Evolutionary conservation across 225 moss, liverwort and hornwort genomes (phyloP).

Genomic region (Climacium dendroides): DNA sequence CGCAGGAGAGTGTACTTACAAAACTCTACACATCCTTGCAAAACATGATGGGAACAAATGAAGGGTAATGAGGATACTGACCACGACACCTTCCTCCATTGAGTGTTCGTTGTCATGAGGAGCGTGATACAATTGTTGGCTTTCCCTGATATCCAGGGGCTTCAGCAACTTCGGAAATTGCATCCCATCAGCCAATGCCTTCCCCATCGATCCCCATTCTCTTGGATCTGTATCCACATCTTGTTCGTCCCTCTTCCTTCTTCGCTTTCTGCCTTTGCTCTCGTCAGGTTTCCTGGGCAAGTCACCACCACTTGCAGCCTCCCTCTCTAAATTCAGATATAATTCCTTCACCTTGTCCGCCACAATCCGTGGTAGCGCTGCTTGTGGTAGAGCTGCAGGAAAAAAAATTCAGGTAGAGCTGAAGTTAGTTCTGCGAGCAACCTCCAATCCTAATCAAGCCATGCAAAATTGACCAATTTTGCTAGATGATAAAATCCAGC

Average conservation of each 20-base stretch:
- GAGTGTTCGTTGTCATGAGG: slow-evolving; percentile 42
- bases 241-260: slow-evolving; percentile 41
- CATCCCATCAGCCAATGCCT: slow-evolving; percentile 43
- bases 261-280: slow-evolving; percentile 45
- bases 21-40: not conserved
- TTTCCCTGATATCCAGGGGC: slow-evolving; percentile 34
- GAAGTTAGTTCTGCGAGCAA: not conserved
- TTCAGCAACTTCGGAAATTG: slow-evolving; percentile 44
- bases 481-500: not conserved
- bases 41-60: not conserved
- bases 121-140: slow-evolving; percentile 33
- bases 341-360: slow-evolving; percentile 47
- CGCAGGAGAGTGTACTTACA: not conserved
- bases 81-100: slow-evolving; percentile 44
- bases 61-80: slow-evolving; percentile 1
- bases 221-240: slow-evolving; percentile 29
- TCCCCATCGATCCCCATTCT: slow-evolving; percentile 48
- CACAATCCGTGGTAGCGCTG: slow-evolving; percentile 29
- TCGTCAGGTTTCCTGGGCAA: slow-evolving; percentile 38
- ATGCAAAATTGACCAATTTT: not conserved
- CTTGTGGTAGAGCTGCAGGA: slow-evolving; percentile 36
- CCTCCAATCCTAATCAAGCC: not conserved
- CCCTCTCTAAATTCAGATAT: slow-evolving; percentile 40
- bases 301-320: slow-evolving; percentile 19
- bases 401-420: not conserved